These are phyloP conservation scores for Delitschia confertaspora DNA, from an alignment of 495 filamentous ascomycete genomes.

Conservation along the genomic window DNA sequence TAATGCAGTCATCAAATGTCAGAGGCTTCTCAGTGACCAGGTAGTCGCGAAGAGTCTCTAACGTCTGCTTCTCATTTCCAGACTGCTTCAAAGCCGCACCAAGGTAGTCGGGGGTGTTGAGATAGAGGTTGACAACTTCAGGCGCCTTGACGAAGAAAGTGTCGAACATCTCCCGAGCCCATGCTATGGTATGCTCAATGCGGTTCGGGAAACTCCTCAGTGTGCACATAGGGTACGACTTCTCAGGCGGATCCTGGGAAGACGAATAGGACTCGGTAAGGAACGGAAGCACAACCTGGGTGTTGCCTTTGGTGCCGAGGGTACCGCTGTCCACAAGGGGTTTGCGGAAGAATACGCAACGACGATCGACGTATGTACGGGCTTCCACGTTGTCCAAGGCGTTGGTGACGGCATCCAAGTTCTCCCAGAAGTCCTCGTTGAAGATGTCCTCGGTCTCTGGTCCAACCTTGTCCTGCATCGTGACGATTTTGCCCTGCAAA, in stretches of 20 bases:
- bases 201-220: constrained; percentile 95
- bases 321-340: constrained; percentile 94
- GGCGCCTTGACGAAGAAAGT: constrained; percentile 86
- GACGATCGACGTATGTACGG: constrained; percentile 90
- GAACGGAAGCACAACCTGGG: constrained; percentile 82
- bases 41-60: constrained; percentile 82
- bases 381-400: constrained; percentile 97
- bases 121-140: constrained; percentile 91
- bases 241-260: constrained; percentile 95
- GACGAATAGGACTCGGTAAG: constrained; percentile 97
- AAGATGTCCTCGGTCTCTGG: constrained; percentile 91
- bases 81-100: constrained; percentile 83
- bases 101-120: constrained; percentile 85
- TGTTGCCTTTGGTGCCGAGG: constrained; percentile 96
- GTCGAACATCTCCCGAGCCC: constrained; percentile 93
- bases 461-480: constrained; percentile 81
- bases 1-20: constrained; percentile 89
- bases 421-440: constrained; percentile 87
- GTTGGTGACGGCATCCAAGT: constrained; percentile 89
- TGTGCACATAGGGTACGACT: constrained; percentile 98
- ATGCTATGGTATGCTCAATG: constrained; percentile 98
- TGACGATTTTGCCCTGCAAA: constrained; percentile 71
- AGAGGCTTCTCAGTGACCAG: constrained; percentile 89
- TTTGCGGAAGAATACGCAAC: constrained; percentile 98
- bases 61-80: constrained; percentile 90